phyloP scores from a whole-genome alignment of 345 rosid species.

The Rhodamnia argentea region DNA sequence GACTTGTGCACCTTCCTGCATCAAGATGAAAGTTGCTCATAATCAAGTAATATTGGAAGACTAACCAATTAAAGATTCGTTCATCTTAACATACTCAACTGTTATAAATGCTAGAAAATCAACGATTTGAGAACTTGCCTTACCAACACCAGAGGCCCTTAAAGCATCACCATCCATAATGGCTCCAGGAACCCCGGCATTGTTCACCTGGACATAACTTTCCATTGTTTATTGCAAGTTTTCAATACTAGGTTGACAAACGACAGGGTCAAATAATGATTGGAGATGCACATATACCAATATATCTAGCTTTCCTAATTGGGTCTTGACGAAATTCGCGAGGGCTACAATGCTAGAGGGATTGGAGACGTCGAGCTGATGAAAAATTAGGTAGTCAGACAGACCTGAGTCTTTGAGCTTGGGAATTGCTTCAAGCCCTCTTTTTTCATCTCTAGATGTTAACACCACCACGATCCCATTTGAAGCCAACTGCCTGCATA shows the following conservation, averaged over 20 bases:
- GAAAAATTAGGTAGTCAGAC: conserved; percentile 3
- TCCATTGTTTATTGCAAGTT: background rate
- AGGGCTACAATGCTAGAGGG: conserved; percentile 12
- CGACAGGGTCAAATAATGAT: background rate
- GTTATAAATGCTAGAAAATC: background rate
- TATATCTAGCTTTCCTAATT: conserved; percentile 15
- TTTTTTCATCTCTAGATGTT: conserved; percentile 18
- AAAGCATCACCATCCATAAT: conserved; percentile 2
- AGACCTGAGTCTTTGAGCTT: conserved; percentile 3
- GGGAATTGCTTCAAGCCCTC: conserved; percentile 15
- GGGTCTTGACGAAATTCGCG: conserved; percentile 2
- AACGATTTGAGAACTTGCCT: background rate
- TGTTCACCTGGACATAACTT: conserved; percentile 9
- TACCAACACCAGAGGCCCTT: conserved; percentile 1
- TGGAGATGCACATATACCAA: background rate
- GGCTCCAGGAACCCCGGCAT: conserved; percentile 11
- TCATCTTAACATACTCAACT: background rate
- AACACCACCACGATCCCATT: conserved; percentile 6
- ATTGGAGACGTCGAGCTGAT: conserved; percentile 12
- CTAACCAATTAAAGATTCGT: background rate
- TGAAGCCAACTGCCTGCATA: conserved; percentile 15
- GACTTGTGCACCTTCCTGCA: background rate
- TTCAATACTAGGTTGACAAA: background rate
- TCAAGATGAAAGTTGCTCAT: background rate
- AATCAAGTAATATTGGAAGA: background rate